These are phyloP conservation scores for Ettlia oleoabundans DNA, from an alignment of 139 green algal genomes.

Conservation along the genomic window DNA sequence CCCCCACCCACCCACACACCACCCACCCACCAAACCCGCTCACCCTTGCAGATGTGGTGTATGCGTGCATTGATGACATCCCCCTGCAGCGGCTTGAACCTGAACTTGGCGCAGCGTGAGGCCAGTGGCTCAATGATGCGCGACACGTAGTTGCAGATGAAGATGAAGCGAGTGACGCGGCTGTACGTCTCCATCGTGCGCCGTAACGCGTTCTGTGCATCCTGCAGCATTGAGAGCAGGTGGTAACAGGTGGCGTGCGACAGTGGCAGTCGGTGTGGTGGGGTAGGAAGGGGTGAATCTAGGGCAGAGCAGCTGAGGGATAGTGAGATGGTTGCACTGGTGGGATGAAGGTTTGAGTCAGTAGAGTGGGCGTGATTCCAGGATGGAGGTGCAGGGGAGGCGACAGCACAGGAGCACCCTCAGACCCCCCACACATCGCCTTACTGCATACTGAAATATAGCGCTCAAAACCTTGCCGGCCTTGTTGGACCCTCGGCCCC, in stretches of 20 bases:
- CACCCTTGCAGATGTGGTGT: conserved; percentile 71
- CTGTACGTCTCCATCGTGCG: conserved; percentile 97
- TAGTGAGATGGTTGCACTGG: no score
- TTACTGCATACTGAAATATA: no score
- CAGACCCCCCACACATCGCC: no score
- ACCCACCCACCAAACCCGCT: background rate
- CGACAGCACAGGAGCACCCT: no score
- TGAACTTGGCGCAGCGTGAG: conserved; percentile 90
- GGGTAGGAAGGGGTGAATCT: background rate
- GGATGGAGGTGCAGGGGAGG: no score
- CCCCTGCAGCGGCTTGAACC: conserved; percentile 76
- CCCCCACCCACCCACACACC: background rate
- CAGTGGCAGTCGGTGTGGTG: background rate
- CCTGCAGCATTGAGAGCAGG: conserved; percentile 50
- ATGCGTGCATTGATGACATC: conserved; percentile 71
- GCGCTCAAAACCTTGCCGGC: background rate
- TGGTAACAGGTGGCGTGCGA: background rate
- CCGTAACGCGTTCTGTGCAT: conserved; percentile 96
- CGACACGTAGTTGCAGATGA: conserved; percentile 99
- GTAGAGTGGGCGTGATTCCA: no score
- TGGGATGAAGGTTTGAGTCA: no score
- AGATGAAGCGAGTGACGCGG: conserved; percentile 92
- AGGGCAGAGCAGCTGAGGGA: no score
- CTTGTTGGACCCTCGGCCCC: background rate
- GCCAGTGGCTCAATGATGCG: conserved; percentile 98